Conservation (phyloP, 2,329 filamentous ascomycete genomes). For the Penicillium sp. region DNA sequence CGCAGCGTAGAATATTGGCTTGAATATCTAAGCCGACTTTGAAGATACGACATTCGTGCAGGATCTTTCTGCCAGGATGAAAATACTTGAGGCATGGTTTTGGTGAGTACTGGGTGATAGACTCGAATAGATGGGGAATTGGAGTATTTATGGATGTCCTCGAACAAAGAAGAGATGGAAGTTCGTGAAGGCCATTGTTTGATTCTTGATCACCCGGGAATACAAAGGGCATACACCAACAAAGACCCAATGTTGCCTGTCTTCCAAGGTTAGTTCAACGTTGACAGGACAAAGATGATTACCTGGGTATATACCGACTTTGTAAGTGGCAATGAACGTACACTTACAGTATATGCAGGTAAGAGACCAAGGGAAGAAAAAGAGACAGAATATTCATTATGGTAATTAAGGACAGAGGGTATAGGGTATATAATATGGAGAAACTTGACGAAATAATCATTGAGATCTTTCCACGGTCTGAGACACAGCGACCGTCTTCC, state of each 20-base stretch:
- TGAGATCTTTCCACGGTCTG: constrained; percentile 16
- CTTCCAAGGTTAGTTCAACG: neutral
- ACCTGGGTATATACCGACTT: neutral
- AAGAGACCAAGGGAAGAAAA: neutral
- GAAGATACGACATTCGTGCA: neutral
- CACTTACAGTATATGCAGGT: too few relatives aligned
- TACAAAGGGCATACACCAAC: neutral
- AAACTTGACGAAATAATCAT: neutral
- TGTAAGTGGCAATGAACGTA: neutral
- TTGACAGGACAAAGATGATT: neutral
- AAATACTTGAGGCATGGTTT: neutral
- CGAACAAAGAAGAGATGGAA: neutral
- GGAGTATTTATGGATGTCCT: neutral
- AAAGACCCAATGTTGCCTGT: neutral
- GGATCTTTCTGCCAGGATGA: neutral
- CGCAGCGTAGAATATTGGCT: neutral
- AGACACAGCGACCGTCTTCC: constrained; percentile 20
- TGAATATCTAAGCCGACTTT: neutral
- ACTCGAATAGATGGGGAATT: neutral
- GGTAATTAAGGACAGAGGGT: neutral
- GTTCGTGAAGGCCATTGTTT: neutral
- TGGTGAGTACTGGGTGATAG: neutral
- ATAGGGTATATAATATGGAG: neutral
- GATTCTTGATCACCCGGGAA: neutral
- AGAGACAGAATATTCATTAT: neutral